Evolutionary conservation across 208 protist genomes (phyloP), one percentile per base, ranked within the genome.

Genomic region (Trypanosoma caninum): DNA sequence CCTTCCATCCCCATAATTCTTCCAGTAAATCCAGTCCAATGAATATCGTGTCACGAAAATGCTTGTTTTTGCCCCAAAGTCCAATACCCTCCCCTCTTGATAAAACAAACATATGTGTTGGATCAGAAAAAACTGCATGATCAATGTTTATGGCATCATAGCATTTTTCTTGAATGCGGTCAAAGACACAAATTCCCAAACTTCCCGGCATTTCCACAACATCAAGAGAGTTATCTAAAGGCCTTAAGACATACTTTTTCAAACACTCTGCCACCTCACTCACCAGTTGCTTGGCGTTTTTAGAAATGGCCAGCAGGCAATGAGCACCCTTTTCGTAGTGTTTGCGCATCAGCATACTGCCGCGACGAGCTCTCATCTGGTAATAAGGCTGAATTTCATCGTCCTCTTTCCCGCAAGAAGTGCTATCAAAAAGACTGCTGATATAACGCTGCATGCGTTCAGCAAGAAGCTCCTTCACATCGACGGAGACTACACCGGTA

Each of bases 1-100:
- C 48, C 60, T 91, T 91, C 88, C 88, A 94, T 16, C 78, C 62
- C 82, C 82, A 92, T 44, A 94, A 67, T 53, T 91, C 84, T 52
- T 86, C 77, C 37, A 92, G 50, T 5, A 91, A 47, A 54, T 94
- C 81, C 13, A 91, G 74, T 3, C 84, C 82, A 28, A 92, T 70
- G 41, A 94, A 90, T 37, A 92, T 83, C 45, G 79, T 59, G 66
- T 94, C 84, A 13, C 82, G 71, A 55, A 91, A 87, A 73, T 79
- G 81, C 40, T 72, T 71, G 0, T 51, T 52, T 11, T 57, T 76
- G 27, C 74, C 66, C 51, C 59, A 80, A n/a, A 89, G 54, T 14
- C 78, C 82, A 30, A 89, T 55, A 11, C 80, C 84, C 45, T 90
- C 82, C 0, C 88, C 88, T 30, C 76, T 59, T 13, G 78, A 84